Evolutionary conservation across 495 filamentous ascomycete species (phyloP), one percentile per base, ranked within the genome.

Genomic region (Penicillium herquei): DNA sequence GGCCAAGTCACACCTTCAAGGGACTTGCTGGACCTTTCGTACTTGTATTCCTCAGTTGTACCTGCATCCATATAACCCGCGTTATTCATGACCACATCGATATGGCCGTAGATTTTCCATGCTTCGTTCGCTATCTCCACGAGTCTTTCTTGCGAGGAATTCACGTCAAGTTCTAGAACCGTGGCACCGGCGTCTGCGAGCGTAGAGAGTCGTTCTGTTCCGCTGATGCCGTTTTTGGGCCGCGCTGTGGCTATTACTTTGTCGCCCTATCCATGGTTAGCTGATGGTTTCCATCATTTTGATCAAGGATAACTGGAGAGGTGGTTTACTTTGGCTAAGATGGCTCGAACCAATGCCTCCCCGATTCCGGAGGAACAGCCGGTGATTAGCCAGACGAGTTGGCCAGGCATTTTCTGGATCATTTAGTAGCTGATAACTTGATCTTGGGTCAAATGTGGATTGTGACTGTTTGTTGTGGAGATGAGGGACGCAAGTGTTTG

Each of bases 31-130:
- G 26, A 14, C 6, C 5, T 17, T 53, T 7, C 14, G 17, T 37
- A 39, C 51, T n/a, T 33, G 45, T 18, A 48, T 37, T 57, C 58
- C 35, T 64, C 61, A 3, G 59, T 17, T 1, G 32, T 40, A 7
- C 57, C 59, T 7, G 47, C 39, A 12, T 52, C 33, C 33, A 78
- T 57, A 55, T 74, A 79, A 7, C 64, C 78, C 12, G 78, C 80
- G 26, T 78, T 78, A 61, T 81, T 78, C 34, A 82, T 70, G n/a
- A 83, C 57, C 31, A 79, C 69, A 49, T 81, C 78, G 49, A 81
- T 67, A 17, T 65, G 61, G 0, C 77, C 78, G 49, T 51, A 70
- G 71, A 51, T 74, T 62, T 43, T 74, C 63, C 4, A 77, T 51
- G 3, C 58, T 59, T n/a, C 26, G 1, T 14, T 3, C 21, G 65